Base-by-base conservation (phyloP, 1,284 basidiomycete species). In the Pulveroboletus sp. region DNA sequence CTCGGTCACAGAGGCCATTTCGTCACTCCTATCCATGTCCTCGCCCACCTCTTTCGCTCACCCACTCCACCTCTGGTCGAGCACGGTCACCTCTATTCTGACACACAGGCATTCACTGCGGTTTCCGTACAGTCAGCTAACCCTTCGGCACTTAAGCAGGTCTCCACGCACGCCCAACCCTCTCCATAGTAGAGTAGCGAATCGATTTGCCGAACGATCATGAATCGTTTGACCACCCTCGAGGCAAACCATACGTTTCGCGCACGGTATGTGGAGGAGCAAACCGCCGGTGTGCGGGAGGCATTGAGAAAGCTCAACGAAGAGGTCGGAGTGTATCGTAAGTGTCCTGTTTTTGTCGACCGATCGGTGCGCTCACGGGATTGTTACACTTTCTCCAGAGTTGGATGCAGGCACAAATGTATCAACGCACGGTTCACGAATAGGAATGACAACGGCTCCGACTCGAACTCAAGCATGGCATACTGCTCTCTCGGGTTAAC, bases 201-300 rank as follows among this genome's bases (percentile, higher is more conserved):
- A 72, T 96, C 93, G 1, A 96, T 99, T 65, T 99, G 97, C 67
- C 88, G 94, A 12, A 93, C 90, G 12, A 99, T 99, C 65, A 95
- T 95, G 83, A 96, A 98, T 61, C 87, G 95, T 3, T 81, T 99
- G 15, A 83, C 83, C 9, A 84, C 85, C 8, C 81, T 99, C 6
- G 96, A 99, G 69, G 81, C 82, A 9, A 97, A 24, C 3, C 24
- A 24, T 3, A 24, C 24, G 3, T 24, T 24, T 2, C 24, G 3
- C 24, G 24, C 24, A 24, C 24, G 24, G 24, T 24, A 24, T 24
- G 2, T 24, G 3, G 24, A 24, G 3, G 24, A 24, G 3, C 24
- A 24, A 24, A 24, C 24, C 3, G 24, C 24, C 24, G 24, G 24
- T 24, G 24, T 24, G 24, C 24, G 24, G 2, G 24, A 24, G 24